Evolutionary conservation across 2,329 filamentous ascomycete genomes (phyloP), one percentile per base, ranked within the genome.

Genomic region (Nectriaceae sp.): DNA sequence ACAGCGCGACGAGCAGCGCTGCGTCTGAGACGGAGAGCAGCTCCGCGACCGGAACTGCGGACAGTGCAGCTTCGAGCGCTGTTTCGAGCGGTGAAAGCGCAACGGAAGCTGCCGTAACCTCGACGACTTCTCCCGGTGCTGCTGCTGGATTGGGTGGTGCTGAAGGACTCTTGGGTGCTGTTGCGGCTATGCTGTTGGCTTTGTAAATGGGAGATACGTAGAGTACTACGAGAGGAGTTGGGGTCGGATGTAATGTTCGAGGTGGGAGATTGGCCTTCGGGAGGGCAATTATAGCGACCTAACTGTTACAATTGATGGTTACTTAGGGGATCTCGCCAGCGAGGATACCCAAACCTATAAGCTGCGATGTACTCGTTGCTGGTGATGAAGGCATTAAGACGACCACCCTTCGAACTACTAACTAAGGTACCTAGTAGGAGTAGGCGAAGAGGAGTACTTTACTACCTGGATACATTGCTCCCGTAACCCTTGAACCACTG

Each of bases 131-230:
- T 16, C 37, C 42, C 3, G 31, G 47, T 10, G 50, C 55, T 6
- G n/a, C n/a, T n/a, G n/a, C n/a, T 11, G 26, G 44, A 5, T 16
- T 53, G 11, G 40, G 36, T 31, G 42, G 38, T 15, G 44, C 41
- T 5, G 48, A 50, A 24, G 54, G 63, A 29, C 18, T 66, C 16
- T 26, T 65, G 11, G 65, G 65, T 40, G 62, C 64, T 5, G 52
- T 55, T 6, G 41, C 64, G 45, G 65, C 63, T 21, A 48, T 67
- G 55, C 40, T 66, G 15, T 44, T 64, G 40, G 65, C 63, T 44
- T 50, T 68, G 20, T 68, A 56, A 18, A 60, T n/a, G 39, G 41
- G 10, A 11, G 39, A 31, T 19, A 10, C 22, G 18, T 29, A 38
- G 11, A 22, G 22, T 10, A 10, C 15, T 31, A 31, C 8, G 26